Conservation (phyloP, 228 moss, liverwort and hornwort species). For the Sphagnum fallax region DNA sequence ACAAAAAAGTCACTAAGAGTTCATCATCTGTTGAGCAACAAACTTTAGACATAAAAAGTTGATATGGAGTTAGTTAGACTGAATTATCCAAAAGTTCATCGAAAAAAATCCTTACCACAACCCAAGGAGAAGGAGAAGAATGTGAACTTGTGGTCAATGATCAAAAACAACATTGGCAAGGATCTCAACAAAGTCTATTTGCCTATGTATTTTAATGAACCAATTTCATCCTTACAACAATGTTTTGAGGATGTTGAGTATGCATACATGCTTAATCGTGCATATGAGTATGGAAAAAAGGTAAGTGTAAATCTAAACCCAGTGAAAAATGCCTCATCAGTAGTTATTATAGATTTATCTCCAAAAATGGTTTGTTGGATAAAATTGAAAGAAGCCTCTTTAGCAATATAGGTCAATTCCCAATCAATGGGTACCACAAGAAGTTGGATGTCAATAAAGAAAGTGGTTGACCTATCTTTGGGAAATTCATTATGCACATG, state of each 20-base stretch:
- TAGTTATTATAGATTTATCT: no score
- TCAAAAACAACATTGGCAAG: conserved; percentile 96
- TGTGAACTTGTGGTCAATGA: conserved; percentile 99
- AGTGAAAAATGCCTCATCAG: no score
- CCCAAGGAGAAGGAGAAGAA: conserved; percentile 98
- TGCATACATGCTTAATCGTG: conserved; percentile 86
- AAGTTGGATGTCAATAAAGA: no score
- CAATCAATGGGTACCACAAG: no score
- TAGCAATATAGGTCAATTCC: no score
- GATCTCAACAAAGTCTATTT: conserved; percentile 97
- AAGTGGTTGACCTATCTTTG: no score
- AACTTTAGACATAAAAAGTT: conserved; percentile 45
- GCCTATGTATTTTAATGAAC: conserved; percentile 98
- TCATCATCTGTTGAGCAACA: conserved; percentile 6
- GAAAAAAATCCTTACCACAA: conserved; percentile 68
- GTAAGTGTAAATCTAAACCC: conserved; percentile 17
- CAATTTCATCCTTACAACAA: conserved; percentile 91
- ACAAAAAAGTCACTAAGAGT: conserved; percentile 60
- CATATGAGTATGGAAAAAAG: conserved; percentile 80
- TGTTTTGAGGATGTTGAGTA: conserved; percentile 99
- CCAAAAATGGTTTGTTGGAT: no score
- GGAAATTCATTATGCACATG: no score
- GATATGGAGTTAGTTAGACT: conserved; percentile 82
- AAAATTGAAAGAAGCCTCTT: no score
- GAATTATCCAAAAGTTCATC: conserved; percentile 68